A percentile compares a stretch with the other conserved stretches of the same genome.
phyloP scores from a whole-genome alignment of 2,329 filamentous ascomycete species.

The Escovopsis sp. region DNA sequence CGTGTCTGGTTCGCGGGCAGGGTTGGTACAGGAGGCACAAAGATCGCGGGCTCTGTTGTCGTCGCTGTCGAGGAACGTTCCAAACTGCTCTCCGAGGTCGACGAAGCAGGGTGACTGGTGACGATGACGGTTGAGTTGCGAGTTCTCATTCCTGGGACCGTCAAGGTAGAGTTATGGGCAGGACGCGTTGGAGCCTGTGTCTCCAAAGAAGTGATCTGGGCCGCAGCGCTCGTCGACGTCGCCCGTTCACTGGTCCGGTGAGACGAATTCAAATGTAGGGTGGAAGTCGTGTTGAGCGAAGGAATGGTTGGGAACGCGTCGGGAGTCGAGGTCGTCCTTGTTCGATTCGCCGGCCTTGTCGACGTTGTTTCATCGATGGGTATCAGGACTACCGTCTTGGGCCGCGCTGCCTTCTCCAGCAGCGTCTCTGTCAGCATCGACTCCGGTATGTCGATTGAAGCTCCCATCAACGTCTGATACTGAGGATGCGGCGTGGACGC shows the following conservation, averaged over 20 bases:
- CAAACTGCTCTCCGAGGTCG: background rate
- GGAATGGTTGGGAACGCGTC: background rate
- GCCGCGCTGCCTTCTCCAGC: background rate
- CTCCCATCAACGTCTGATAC: slow-evolving; percentile 2
- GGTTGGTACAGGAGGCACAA: no score
- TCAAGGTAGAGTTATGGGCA: background rate
- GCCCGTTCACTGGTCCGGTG: background rate
- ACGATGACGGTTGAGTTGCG: no score
- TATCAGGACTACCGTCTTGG: background rate
- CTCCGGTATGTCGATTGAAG: slow-evolving; percentile 4
- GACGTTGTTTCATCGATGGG: slow-evolving; percentile 1
- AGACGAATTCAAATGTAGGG: background rate
- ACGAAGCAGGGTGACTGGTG: background rate
- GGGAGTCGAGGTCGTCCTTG: background rate
- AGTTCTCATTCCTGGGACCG: background rate
- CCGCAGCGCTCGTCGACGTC: background rate
- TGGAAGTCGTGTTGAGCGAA: background rate
- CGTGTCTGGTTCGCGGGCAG: no score
- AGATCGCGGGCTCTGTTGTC: background rate
- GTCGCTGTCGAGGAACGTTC: background rate
- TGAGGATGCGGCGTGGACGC: slow-evolving; percentile 2
- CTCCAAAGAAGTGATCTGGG: background rate
- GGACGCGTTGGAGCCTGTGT: background rate
- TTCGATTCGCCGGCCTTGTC: background rate
- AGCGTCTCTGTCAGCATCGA: slow-evolving; percentile 2